Conservation (phyloP, 2,329 filamentous ascomycete species). For the Epichloe sylvatica region DNA sequence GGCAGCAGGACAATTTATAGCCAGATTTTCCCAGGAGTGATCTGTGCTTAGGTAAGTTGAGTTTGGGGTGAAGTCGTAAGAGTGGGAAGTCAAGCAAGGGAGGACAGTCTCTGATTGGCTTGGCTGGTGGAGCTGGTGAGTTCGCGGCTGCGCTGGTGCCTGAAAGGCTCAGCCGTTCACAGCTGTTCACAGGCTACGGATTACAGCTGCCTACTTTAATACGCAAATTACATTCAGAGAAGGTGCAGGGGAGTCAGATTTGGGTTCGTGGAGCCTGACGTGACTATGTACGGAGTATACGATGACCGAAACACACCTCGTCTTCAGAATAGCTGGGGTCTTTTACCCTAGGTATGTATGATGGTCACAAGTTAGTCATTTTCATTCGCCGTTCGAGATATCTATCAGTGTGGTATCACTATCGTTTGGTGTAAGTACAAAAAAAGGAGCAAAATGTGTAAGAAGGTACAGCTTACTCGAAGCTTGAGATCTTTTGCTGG, state of each 20-base stretch:
- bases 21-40: neutral
- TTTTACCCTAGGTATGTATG: too few relatives aligned
- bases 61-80: neutral
- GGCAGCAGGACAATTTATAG: slow-evolving; percentile 21
- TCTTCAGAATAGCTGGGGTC: too few relatives aligned
- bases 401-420: too few relatives aligned
- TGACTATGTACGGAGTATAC: too few relatives aligned
- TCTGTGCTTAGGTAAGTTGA: slow-evolving; percentile 5
- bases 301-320: too few relatives aligned
- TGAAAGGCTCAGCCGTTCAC: neutral
- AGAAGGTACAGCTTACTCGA: too few relatives aligned
- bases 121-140: neutral
- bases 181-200: neutral
- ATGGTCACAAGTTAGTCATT: too few relatives aligned
- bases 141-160: neutral
- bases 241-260: neutral
- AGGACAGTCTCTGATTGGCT: neutral
- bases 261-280: too few relatives aligned
- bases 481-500: too few relatives aligned
- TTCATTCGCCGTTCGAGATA: too few relatives aligned
- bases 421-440: too few relatives aligned
- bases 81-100: neutral
- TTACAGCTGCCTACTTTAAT: neutral
- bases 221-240: neutral
- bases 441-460: too few relatives aligned